These are phyloP conservation scores for Lodderomyces orthopsilosis DNA, from an alignment of 1,139 yeast species.

Conservation along the genomic window DNA sequence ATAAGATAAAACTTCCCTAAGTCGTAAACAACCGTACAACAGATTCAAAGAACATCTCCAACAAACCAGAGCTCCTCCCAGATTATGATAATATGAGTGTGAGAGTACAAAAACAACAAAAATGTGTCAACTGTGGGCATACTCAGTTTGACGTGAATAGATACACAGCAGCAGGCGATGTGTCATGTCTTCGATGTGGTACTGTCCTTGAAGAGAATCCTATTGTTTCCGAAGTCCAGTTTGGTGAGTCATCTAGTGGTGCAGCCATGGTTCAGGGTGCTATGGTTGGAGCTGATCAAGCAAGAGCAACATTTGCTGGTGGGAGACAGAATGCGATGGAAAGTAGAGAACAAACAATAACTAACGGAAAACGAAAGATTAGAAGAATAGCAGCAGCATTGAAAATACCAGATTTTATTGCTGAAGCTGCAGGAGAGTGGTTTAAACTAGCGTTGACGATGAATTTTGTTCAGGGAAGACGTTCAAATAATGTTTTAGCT, in stretches of 20 bases:
- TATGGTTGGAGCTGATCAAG: slow-evolving; percentile 85
- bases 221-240: slow-evolving; percentile 91
- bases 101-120: slow-evolving; percentile 14
- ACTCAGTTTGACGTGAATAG: slow-evolving; percentile 32
- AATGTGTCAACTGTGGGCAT: slow-evolving; percentile 34
- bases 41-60: no score
- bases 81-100: no score
- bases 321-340: slow-evolving; percentile 73
- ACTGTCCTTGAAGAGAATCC: slow-evolving; percentile 87
- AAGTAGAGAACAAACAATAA: slow-evolving; percentile 82
- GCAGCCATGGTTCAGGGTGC: slow-evolving; percentile 96
- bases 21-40: neutral
- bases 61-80: no score
- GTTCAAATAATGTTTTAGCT: slow-evolving; percentile 91
- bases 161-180: slow-evolving; percentile 65
- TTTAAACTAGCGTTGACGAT: slow-evolving; percentile 80
- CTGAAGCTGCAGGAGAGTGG: slow-evolving; percentile 87
- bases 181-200: slow-evolving; percentile 82
- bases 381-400: slow-evolving; percentile 77
- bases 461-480: slow-evolving; percentile 92
- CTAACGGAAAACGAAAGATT: slow-evolving; percentile 76
- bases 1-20: neutral
- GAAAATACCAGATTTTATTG: slow-evolving; percentile 75
- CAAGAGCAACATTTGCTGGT: slow-evolving; percentile 63
- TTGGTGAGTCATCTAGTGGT: slow-evolving; percentile 88